Conservation (phyloP, 306 rosid species). For the Rosa chinensis region DNA sequence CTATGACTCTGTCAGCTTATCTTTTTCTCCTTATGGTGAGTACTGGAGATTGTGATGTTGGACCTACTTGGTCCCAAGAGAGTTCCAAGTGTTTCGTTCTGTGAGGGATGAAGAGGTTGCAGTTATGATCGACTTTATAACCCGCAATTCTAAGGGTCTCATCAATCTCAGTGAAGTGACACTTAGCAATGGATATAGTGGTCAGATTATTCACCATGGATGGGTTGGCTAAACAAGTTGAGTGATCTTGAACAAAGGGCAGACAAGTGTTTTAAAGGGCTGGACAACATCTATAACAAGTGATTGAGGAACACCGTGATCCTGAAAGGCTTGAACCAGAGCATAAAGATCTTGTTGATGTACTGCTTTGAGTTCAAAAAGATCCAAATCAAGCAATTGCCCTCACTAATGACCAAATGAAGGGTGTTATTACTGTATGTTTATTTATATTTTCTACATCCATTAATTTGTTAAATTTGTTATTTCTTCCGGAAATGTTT, state of each 20-base stretch:
- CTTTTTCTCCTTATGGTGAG: conserved; percentile 40
- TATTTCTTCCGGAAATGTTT: too few relatives aligned
- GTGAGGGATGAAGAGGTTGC: conserved; percentile 34
- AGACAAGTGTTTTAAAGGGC: conserved; percentile 26
- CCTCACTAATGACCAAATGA: conserved; percentile 24
- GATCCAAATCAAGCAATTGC: conserved; percentile 28
- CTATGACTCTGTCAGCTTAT: conserved; percentile 22
- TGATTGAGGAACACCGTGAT: conserved; percentile 43
- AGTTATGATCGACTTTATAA: conserved; percentile 12
- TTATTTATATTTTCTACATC: too few relatives aligned
- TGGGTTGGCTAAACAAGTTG: conserved; percentile 33
- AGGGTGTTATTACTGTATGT: conserved; percentile 35
- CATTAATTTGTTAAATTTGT: too few relatives aligned
- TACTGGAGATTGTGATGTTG: conserved; percentile 28
- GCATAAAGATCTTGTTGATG: conserved; percentile 43
- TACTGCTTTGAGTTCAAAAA: conserved; percentile 36
- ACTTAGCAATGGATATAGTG: neutral
- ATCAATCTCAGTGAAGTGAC: conserved; percentile 21
- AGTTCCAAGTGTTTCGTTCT: conserved; percentile 7
- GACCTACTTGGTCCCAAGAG: conserved; percentile 29
- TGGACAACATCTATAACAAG: conserved; percentile 38
- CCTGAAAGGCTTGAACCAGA: neutral
- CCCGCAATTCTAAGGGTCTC: neutral
- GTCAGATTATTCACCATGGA: neutral
- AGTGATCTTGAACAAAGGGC: conserved; percentile 30